These are phyloP conservation scores for Suhomyces pyralidae DNA, from an alignment of 805 yeast species.

Conservation along the genomic window DNA sequence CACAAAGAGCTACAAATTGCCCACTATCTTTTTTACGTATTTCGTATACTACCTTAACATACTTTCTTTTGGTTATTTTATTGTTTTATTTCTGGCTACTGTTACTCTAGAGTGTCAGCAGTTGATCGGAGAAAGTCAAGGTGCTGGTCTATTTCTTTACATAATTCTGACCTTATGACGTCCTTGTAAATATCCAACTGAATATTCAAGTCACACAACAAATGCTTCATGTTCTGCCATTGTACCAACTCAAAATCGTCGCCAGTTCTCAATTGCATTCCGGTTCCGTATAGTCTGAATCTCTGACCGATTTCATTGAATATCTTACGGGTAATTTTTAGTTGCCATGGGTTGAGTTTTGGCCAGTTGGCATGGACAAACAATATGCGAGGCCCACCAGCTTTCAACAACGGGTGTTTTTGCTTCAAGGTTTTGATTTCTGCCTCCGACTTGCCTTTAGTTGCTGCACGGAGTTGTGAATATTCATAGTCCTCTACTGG, in stretches of 20 bases:
- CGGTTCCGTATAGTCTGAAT: constrained; percentile 57
- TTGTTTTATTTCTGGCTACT: neutral
- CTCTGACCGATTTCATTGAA: constrained; percentile 44
- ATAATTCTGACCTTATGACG: constrained; percentile 41
- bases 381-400: constrained; percentile 30
- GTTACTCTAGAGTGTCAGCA: constrained; percentile 32
- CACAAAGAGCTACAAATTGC: neutral
- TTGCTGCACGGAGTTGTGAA: neutral
- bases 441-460: constrained; percentile 5
- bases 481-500: constrained; percentile 56
- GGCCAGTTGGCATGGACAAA: constrained; percentile 70
- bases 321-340: constrained; percentile 42
- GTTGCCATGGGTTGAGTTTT: constrained; percentile 59
- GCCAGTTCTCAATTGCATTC: constrained; percentile 49
- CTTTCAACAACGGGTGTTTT: constrained; percentile 8
- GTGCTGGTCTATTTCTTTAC: constrained; percentile 50
- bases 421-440: constrained; percentile 5
- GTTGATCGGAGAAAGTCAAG: constrained; percentile 40
- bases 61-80: neutral
- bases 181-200: constrained; percentile 44
- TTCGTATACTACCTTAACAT: too few relatives aligned
- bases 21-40: neutral
- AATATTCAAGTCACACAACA: constrained; percentile 51
- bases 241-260: constrained; percentile 58
- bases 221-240: constrained; percentile 55